phyloP scores from a whole-genome alignment of 345 rosid genomes.

The Populus pruinosa region DNA sequence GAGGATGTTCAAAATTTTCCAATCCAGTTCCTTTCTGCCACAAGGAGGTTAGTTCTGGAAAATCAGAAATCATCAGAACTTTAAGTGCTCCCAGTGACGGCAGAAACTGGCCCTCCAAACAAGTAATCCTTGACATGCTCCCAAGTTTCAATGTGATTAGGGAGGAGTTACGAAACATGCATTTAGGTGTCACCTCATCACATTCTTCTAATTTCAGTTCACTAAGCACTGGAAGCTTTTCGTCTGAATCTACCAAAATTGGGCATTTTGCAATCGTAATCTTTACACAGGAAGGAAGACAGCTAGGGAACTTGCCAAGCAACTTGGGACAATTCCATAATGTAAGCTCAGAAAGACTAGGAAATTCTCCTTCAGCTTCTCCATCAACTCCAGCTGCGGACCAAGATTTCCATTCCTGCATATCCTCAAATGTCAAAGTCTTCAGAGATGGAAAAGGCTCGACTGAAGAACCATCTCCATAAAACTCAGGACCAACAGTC shows the following conservation, averaged over 20 bases:
- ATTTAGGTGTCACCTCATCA: not conserved
- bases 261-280: constrained; percentile 4
- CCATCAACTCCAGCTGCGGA: constrained; percentile 9
- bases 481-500: constrained; percentile 12
- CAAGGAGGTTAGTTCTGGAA: not conserved
- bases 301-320: constrained; percentile 18
- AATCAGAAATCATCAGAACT: not conserved
- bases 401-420: constrained; percentile 34
- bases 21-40: not conserved
- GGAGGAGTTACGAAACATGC: not conserved
- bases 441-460: constrained; percentile 14
- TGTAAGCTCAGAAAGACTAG: constrained; percentile 26
- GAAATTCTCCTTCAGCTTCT: constrained; percentile 23
- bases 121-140: not conserved
- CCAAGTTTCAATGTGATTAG: not conserved
- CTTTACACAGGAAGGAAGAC: constrained; percentile 14
- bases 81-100: not conserved
- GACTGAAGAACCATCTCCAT: not conserved
- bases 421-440: constrained; percentile 12
- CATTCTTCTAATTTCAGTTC: constrained; percentile 10
- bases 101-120: not conserved
- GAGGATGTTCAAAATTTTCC: not conserved
- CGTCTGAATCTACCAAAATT: not conserved
- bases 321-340: constrained; percentile 30
- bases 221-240: constrained; percentile 1